phyloP scores from a whole-genome alignment of 2,329 filamentous ascomycete genomes.

The Neonectria sp. region DNA sequence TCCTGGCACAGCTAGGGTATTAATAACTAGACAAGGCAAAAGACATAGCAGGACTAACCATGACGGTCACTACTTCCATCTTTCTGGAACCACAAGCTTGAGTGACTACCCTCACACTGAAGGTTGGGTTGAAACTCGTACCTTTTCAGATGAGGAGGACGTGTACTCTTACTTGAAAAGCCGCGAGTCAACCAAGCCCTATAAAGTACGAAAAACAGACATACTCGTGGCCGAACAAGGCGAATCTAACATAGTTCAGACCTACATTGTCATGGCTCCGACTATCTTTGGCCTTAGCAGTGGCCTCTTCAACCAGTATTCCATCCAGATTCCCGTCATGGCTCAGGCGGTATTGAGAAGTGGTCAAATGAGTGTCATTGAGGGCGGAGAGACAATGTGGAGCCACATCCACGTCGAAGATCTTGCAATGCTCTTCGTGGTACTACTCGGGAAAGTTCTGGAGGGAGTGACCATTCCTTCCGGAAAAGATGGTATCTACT shows the following conservation, averaged over 20 bases:
- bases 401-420: conserved; percentile 2
- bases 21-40: conserved; percentile 1
- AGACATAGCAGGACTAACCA: neutral
- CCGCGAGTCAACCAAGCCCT: neutral
- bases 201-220: neutral
- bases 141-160: neutral
- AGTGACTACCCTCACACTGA: conserved; percentile 2
- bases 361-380: neutral
- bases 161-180: neutral
- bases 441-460: neutral
- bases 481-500: neutral
- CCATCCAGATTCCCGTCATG: conserved; percentile 1
- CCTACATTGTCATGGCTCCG: conserved; percentile 5
- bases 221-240: conserved; percentile 4
- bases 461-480: neutral
- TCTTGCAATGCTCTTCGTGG: neutral
- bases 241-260: neutral
- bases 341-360: neutral
- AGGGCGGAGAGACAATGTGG: neutral
- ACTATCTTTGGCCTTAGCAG: conserved; percentile 3
- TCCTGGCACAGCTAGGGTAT: neutral
- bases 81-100: neutral
- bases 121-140: neutral
- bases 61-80: neutral
- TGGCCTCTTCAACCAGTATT: conserved; percentile 7